Base-by-base conservation (phyloP, 257 asterid genomes). In the Gardenia jasminoides region DNA sequence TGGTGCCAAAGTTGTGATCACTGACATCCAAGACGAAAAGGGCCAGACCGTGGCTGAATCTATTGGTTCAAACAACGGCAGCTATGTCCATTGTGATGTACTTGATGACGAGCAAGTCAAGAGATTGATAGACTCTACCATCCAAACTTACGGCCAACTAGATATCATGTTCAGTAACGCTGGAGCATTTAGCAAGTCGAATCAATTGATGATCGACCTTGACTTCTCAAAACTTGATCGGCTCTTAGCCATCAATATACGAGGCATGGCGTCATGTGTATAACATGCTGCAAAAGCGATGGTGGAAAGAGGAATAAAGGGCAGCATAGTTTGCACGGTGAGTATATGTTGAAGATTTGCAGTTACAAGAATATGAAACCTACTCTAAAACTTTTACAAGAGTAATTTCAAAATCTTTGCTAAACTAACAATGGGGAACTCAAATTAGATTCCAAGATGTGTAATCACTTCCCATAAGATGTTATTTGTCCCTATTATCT, bases 111-210 rank as follows among this genome's bases (percentile, higher is more conserved):
- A 67, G 2, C 81, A 81, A 75, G 87, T 84, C 17, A 74, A 75
- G 64, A n/a, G 58, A 2, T n/a, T 84, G 76, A 81, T 84, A 19
- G 79, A 80, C 1, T 80, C 30, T 50, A 74, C 87, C 0, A 52
- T 72, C 20, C 22, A 73, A 3, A 78, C 13, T 0, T 81, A 78
- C n/a, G 85, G 81, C 52, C 20, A 65, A 36, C 79, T 84, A 0
- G 87, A 84, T 41, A 65, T 81, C 36, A 81, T 84, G 87, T 77
- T 67, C 64, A 80, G 86, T 76, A 83, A 83, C 4, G 86, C 86
- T 13, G 86, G 84, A 66, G 39, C 36, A 12, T 6, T 62, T 0
- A 72, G 78, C n/a, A 77, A 54, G 1, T 41, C 76, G 0, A 46
- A 67, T 31, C 82, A 76, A 58, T 65, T 46, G 6, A 28, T 83